phyloP scores from a whole-genome alignment of 2,329 filamentous ascomycete genomes.

The Cladosporium velox region DNA sequence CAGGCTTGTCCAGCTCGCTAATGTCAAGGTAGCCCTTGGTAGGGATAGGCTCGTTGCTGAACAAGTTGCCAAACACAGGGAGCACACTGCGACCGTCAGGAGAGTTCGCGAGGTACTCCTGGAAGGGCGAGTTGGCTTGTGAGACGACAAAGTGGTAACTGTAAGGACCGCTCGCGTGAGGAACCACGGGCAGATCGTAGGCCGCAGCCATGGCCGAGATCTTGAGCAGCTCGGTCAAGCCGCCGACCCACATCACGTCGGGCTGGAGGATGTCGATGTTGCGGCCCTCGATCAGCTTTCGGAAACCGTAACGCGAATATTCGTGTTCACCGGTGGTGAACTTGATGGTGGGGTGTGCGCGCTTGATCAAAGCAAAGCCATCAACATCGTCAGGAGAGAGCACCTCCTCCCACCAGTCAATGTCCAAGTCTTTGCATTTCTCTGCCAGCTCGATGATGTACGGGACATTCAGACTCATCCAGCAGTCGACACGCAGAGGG shows the following conservation, averaged over 20 bases:
- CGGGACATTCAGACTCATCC: conserved; percentile 90
- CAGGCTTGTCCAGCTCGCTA: conserved; percentile 80
- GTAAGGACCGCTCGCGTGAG: conserved; percentile 92
- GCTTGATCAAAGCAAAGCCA: conserved; percentile 86
- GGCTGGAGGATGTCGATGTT: conserved; percentile 94
- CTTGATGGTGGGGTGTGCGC: conserved; percentile 83
- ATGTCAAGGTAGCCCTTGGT: conserved; percentile 78
- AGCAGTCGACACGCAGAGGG: conserved; percentile 93
- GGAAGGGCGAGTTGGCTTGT: conserved; percentile 90
- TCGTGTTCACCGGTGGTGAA: conserved; percentile 97
- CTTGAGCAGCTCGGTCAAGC: conserved; percentile 87
- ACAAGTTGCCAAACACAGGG: conserved; percentile 89
- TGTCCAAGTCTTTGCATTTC: conserved; percentile 77
- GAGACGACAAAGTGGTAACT: conserved; percentile 96
- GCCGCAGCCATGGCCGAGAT: conserved; percentile 86
- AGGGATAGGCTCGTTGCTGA: conserved; percentile 87
- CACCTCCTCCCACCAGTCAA: conserved; percentile 98
- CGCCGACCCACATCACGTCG: conserved; percentile 96
- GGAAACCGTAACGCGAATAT: conserved; percentile 91
- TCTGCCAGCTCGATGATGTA: conserved; percentile 92
- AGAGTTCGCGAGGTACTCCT: conserved; percentile 93
- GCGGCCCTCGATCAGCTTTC: conserved; percentile 86
- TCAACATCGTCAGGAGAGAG: conserved; percentile 89
- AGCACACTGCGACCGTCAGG: conserved; percentile 86
- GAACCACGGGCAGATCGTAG: conserved; percentile 92